Evolutionary conservation across 352 stramenopile species (phyloP), one percentile per base, ranked within the genome.

Genomic region (Pythium scleroteichum): DNA sequence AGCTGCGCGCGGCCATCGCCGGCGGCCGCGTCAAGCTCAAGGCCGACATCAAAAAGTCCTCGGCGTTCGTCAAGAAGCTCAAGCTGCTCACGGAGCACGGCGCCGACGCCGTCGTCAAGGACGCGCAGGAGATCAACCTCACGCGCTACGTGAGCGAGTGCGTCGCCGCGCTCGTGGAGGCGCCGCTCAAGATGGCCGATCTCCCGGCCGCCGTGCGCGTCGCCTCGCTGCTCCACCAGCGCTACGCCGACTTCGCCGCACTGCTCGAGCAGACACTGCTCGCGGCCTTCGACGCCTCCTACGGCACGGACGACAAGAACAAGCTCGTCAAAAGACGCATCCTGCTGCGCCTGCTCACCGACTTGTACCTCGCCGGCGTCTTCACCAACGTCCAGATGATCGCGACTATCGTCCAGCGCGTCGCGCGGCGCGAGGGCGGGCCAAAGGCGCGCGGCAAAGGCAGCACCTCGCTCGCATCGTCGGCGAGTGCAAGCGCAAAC

Each of bases 41-140:
- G 72, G 94, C 90, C 53, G 96, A 99, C 80, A 92, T 99, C 53
- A 99, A 99, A 75, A 98, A 98, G 71, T 98, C 91, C 53, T 99
- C 94, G 29, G 93, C 96, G 33, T 99, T 99, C 78, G 96, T 98
- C 22, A 99, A 99, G 70, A 98, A 98, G 68, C 88, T 99, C 56
- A 87, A 87, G 53, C 63, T 82, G 59, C 76, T 97, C 38, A 82
- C 69, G 22, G 90, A 97, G 55, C 61, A 66, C 59, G 83, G 78
- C 46, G 75, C 81, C 42, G 75, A 88, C 29, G 69, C 81, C n/a
- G 62, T 97, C 27, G 56, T 87, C n/a, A 90, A 88, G 33, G 91
- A 98, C 59, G 79, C 92, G 0, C 61, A 65, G 14, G 95, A 97
- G 54, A 73, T 98, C 35, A 99, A 99, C 73, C 78, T 99, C 40